phyloP scores from a whole-genome alignment of 2,329 filamentous ascomycete genomes.

The Penicillium sp. region DNA sequence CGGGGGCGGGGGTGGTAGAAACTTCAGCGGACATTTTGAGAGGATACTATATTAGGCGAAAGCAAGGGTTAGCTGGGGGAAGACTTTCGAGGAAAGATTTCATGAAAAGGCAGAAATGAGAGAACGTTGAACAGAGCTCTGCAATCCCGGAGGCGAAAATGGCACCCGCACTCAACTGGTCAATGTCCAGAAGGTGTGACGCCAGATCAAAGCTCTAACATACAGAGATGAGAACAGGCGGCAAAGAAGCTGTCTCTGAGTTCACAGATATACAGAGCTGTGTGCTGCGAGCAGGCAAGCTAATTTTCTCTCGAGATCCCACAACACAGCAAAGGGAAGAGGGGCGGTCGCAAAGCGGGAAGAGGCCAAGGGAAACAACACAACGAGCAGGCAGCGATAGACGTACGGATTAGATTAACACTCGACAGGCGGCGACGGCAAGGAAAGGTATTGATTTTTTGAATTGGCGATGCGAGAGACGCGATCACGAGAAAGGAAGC shows the following conservation, averaged over 20 bases:
- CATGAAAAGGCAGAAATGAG: not conserved
- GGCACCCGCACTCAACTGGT: not conserved
- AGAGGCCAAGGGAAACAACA: constrained; percentile 17
- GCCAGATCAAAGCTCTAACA: not conserved
- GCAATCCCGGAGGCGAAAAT: not conserved
- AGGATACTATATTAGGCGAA: constrained; percentile 40
- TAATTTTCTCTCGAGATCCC: constrained; percentile 1
- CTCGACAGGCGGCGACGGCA: constrained; percentile 11
- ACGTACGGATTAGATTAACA: constrained; percentile 21
- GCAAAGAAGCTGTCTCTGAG: not conserved
- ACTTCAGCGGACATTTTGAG: constrained; percentile 79
- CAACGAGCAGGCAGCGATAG: constrained; percentile 8
- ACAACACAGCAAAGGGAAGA: constrained; percentile 13
- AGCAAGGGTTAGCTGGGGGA: constrained; percentile 12
- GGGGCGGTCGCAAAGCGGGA: constrained; percentile 4
- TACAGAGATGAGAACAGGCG: not conserved
- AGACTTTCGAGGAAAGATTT: not conserved
- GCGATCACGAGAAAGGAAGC: constrained; percentile 16
- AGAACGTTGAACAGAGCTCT: not conserved
- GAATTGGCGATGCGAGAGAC: constrained; percentile 18
- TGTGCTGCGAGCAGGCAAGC: not conserved
- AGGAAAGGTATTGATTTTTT: not conserved
- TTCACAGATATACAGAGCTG: constrained; percentile 2
- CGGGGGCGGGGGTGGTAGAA: constrained; percentile 68
- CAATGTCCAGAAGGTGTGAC: not conserved